Percentiles rank a stretch among this genome's conserved stretches.
These are phyloP conservation scores for Colletotrichum euphorbiae DNA, from an alignment of 2,329 filamentous ascomycete species.

Conservation along the genomic window DNA sequence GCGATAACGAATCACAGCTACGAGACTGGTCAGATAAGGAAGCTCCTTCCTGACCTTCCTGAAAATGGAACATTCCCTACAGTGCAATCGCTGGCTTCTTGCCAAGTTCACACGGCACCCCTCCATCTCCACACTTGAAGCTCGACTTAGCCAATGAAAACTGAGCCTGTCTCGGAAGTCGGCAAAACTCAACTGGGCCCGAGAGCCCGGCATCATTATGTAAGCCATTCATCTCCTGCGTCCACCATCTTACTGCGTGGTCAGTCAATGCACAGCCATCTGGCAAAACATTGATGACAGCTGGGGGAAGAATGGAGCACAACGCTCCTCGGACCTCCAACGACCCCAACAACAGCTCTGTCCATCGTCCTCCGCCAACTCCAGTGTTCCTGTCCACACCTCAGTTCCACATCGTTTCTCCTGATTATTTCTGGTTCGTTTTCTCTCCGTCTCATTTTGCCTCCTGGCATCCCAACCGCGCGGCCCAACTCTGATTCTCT, in stretches of 20 bases:
- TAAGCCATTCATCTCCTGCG: too few species aligned
- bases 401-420: neutral
- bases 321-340: too few species aligned
- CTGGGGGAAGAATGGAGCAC: neutral
- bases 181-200: neutral
- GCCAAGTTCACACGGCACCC: slow-evolving; percentile 13
- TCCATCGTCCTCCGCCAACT: slow-evolving; percentile 1
- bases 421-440: neutral
- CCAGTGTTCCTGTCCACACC: neutral
- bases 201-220: too few species aligned
- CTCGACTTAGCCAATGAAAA: neutral
- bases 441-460: neutral
- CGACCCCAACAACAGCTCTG: too few species aligned
- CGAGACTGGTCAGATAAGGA: slow-evolving; percentile 26
- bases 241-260: too few species aligned
- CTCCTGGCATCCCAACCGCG: slow-evolving; percentile 11
- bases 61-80: too few species aligned
- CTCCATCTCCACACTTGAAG: neutral
- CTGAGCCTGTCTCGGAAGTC: neutral
- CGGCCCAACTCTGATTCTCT: slow-evolving; percentile 1
- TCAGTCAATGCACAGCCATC: too few species aligned
- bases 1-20: slow-evolving; percentile 26
- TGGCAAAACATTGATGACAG: too few species aligned
- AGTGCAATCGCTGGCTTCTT: slow-evolving; percentile 24
- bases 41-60: too few species aligned